A percentile compares a stretch with the other conserved stretches of the same genome.
Evolutionary conservation across 768 basidiomycete species (phyloP).

Genomic region (Tulasnella sp.): DNA sequence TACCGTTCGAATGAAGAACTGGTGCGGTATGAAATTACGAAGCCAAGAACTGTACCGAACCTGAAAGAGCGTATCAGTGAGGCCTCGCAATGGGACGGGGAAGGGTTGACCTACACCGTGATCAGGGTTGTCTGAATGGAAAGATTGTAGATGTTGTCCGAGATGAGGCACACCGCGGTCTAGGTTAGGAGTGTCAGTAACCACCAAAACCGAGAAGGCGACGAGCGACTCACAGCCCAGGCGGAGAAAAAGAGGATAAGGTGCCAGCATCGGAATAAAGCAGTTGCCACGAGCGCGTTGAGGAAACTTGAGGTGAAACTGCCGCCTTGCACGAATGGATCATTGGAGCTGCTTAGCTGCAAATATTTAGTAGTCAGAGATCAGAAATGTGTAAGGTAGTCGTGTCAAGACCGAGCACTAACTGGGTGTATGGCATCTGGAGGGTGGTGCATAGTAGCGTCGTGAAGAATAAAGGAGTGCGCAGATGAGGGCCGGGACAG

Average conservation of each 20-base stretch:
- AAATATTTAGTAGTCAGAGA: neutral
- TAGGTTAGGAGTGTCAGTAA: neutral
- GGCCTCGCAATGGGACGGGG: neutral
- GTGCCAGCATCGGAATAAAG: slow-evolving; percentile 60
- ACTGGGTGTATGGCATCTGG: neutral
- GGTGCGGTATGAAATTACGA: slow-evolving; percentile 52
- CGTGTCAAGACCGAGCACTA: neutral
- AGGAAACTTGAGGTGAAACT: slow-evolving; percentile 27
- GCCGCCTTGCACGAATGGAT: slow-evolving; percentile 18
- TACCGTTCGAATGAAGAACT: slow-evolving; percentile 39
- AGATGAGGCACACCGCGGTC: slow-evolving; percentile 49
- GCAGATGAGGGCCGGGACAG: neutral
- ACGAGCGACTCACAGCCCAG: slow-evolving; percentile 44
- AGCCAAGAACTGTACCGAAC: slow-evolving; percentile 65
- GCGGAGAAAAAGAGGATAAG: slow-evolving; percentile 59
- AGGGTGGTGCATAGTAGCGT: neutral
- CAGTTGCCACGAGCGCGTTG: slow-evolving; percentile 43
- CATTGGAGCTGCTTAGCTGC: slow-evolving; percentile 7
- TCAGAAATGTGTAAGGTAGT: neutral
- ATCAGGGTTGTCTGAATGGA: slow-evolving; percentile 53
- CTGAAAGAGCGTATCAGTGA: slow-evolving; percentile 37
- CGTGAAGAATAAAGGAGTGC: neutral
- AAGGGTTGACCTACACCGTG: slow-evolving; percentile 51
- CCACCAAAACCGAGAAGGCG: neutral
- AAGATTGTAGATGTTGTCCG: slow-evolving; percentile 42